phyloP scores from a whole-genome alignment of 768 basidiomycete species.

The Mycena vulgaris region DNA sequence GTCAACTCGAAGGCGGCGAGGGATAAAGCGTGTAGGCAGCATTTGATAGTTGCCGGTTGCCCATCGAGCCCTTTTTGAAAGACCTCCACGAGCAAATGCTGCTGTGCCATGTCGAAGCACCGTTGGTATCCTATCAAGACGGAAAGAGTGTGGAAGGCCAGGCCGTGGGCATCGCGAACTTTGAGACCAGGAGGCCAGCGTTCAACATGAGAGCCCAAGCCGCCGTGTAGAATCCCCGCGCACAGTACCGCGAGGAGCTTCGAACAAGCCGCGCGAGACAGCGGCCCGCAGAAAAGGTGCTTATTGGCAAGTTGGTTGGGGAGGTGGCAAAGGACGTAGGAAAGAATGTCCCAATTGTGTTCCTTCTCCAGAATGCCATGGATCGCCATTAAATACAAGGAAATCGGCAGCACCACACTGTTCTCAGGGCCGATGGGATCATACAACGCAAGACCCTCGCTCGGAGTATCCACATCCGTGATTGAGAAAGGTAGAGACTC shows the following conservation, averaged over 20 bases:
- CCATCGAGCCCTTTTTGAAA: constrained; percentile 80
- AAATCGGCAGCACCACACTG: constrained; percentile 75
- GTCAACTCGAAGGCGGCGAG: constrained; percentile 91
- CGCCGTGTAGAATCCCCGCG: constrained; percentile 70
- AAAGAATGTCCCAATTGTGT: constrained; percentile 92
- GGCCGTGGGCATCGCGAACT: constrained; percentile 86
- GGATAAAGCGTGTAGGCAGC: constrained; percentile 91
- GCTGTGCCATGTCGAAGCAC: constrained; percentile 79
- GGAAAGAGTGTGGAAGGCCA: constrained; percentile 90
- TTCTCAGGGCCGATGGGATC: constrained; percentile 64
- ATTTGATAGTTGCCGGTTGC: constrained; percentile 84
- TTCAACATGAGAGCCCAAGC: constrained; percentile 70
- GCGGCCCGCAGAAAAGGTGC: constrained; percentile 95
- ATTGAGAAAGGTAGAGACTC: constrained; percentile 74
- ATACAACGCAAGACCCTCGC: constrained; percentile 78
- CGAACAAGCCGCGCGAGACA: constrained; percentile 74
- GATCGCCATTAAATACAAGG: constrained; percentile 77
- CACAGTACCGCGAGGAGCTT: constrained; percentile 79
- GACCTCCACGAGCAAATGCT: constrained; percentile 81
- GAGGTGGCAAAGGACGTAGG: constrained; percentile 92
- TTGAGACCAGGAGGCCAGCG: constrained; percentile 76
- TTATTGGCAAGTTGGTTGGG: constrained; percentile 95
- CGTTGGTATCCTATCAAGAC: constrained; percentile 90
- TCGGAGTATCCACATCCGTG: constrained; percentile 71
- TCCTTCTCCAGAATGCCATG: constrained; percentile 80